A percentile compares a stretch with the other conserved stretches of the same genome.
Conservation (phyloP, 495 filamentous ascomycete species). For the Hypoxylon intermedium region DNA sequence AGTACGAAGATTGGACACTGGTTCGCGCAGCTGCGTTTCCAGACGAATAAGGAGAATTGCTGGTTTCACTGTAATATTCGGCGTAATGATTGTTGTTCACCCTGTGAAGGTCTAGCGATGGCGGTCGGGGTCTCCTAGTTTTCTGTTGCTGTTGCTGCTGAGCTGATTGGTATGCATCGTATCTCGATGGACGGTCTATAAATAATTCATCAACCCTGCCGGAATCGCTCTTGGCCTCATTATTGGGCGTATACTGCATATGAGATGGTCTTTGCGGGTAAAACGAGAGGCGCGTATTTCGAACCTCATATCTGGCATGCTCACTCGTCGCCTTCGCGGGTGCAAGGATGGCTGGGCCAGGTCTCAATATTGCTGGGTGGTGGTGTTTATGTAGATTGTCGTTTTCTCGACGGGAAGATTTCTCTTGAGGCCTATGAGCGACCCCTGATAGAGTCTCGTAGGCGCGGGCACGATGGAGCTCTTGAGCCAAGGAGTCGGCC, state of each 20-base stretch:
- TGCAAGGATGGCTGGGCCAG: background rate
- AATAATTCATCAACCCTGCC: too few relatives aligned
- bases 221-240: background rate
- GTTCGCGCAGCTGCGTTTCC: background rate
- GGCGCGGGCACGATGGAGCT: slow-evolving; percentile 10
- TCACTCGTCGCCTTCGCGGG: background rate
- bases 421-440: background rate
- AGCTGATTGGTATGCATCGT: background rate
- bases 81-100: background rate
- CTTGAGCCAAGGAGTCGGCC: background rate
- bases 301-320: background rate
- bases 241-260: background rate
- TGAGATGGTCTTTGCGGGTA: slow-evolving; percentile 16
- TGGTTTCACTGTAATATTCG: background rate
- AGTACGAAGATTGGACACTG: background rate
- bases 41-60: background rate
- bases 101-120: background rate
- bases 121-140: background rate
- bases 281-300: background rate
- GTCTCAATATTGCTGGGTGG: background rate
- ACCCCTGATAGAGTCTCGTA: slow-evolving; percentile 7
- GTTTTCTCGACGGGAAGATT: background rate
- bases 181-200: background rate
- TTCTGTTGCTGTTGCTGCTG: background rate
- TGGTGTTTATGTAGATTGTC: background rate